Evolutionary conservation across 257 asterid genomes (phyloP).

Genomic region (Agastache rugosa): DNA sequence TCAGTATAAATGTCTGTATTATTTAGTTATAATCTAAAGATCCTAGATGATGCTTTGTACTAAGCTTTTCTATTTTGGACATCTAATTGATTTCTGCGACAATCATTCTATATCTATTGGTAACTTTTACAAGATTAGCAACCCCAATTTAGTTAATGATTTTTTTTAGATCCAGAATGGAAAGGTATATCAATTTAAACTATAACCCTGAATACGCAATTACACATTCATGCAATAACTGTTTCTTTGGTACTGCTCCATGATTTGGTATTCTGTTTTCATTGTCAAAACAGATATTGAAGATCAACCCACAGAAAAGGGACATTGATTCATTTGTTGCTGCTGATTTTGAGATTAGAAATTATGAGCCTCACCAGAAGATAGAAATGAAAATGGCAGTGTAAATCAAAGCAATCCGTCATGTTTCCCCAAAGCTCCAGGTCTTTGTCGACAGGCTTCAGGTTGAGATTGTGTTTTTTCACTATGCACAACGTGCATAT

Average conservation of each 20-base stretch:
- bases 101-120: neutral
- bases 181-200: neutral
- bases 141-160: neutral
- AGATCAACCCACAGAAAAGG: constrained; percentile 65
- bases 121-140: neutral
- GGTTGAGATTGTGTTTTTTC: neutral
- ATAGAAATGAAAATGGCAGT: constrained; percentile 96
- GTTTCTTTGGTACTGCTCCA: neutral
- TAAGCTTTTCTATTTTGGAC: neutral
- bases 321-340: constrained; percentile 83
- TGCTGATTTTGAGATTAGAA: constrained; percentile 69
- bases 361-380: constrained; percentile 89
- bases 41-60: neutral
- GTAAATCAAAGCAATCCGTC: constrained; percentile 31
- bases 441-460: too few species aligned
- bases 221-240: neutral
- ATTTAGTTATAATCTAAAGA: neutral
- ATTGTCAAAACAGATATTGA: constrained; percentile 58
- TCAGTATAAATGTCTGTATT: neutral
- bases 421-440: constrained; percentile 42
- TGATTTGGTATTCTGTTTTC: constrained; percentile 28
- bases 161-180: neutral
- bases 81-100: neutral
- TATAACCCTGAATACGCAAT: neutral
- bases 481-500: neutral